phyloP scores from a whole-genome alignment of 352 stramenopile species.

The Pythium pyrilobum region DNA sequence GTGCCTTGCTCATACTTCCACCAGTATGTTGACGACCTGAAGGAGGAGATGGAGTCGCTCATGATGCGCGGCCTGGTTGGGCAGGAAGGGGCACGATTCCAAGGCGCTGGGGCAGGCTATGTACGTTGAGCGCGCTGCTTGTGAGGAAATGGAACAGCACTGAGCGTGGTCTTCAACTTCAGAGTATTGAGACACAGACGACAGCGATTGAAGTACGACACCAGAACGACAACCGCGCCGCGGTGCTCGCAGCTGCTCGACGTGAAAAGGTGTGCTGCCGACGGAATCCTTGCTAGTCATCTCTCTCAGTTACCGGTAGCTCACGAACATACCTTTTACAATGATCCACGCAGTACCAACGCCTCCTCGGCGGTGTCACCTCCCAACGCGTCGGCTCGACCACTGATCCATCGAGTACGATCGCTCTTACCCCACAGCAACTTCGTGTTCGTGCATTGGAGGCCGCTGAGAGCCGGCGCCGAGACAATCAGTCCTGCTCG shows the following conservation, averaged over 20 bases:
- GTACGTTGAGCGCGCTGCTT: constrained; percentile 10
- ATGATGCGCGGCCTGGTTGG: constrained; percentile 46
- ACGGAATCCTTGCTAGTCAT: neutral
- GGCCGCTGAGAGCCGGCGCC: constrained; percentile 47
- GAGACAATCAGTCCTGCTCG: constrained; percentile 32
- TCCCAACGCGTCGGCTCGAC: constrained; percentile 27
- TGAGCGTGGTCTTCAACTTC: neutral
- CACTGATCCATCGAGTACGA: neutral
- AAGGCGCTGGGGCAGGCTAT: constrained; percentile 33
- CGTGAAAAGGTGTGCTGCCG: constrained; percentile 26
- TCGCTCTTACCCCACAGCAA: constrained; percentile 18
- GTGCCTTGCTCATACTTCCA: neutral
- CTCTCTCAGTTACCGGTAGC: too few relatives aligned
- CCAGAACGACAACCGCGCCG: constrained; percentile 25
- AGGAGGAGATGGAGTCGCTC: constrained; percentile 50
- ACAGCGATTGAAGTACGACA: constrained; percentile 16
- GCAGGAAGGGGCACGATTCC: constrained; percentile 37
- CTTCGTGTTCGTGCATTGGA: constrained; percentile 36
- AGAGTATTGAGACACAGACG: constrained; percentile 20
- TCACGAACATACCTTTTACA: too few relatives aligned
- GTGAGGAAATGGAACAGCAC: neutral
- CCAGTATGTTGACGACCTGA: constrained; percentile 53
- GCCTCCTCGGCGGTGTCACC: constrained; percentile 28
- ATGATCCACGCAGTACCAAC: constrained; percentile 26
- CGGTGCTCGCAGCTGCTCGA: constrained; percentile 33